Conservation (phyloP, 495 filamentous ascomycete species). For the Aspergillus mulundensis region DNA sequence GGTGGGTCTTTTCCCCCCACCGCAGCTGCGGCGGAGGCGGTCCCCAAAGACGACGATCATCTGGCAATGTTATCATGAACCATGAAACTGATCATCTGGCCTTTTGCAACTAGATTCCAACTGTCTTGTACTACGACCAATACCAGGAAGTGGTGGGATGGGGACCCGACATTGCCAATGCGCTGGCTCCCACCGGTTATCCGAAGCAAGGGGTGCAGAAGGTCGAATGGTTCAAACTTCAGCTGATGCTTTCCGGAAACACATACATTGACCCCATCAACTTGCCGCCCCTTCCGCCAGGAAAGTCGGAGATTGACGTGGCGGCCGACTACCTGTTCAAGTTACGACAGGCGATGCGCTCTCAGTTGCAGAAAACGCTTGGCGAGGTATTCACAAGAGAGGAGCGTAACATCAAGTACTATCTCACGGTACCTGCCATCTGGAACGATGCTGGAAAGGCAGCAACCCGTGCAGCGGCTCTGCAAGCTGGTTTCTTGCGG, state of each 20-base stretch:
- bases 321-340: conserved; percentile 79
- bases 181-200: conserved; percentile 72
- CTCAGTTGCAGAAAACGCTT: conserved; percentile 69
- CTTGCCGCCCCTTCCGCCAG: conserved; percentile 69
- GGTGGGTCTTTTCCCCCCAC: conserved; percentile 35
- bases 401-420: conserved; percentile 75
- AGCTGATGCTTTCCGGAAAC: conserved; percentile 76
- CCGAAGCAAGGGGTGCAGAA: conserved; percentile 77
- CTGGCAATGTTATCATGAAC: background rate
- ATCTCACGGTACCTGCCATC: conserved; percentile 72
- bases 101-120: conserved; percentile 57
- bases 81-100: conserved; percentile 9
- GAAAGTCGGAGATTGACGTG: conserved; percentile 77
- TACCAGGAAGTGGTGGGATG: conserved; percentile 79
- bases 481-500: conserved; percentile 71
- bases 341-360: conserved; percentile 70
- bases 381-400: conserved; percentile 75
- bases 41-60: background rate
- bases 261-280: conserved; percentile 82
- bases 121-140: conserved; percentile 77
- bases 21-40: background rate
- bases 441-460: conserved; percentile 82
- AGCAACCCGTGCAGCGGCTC: conserved; percentile 69
- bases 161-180: conserved; percentile 77
- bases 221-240: conserved; percentile 81